Conservation (phyloP, 78 protist genomes). For the Neovahlkampfia damariscottae region DNA sequence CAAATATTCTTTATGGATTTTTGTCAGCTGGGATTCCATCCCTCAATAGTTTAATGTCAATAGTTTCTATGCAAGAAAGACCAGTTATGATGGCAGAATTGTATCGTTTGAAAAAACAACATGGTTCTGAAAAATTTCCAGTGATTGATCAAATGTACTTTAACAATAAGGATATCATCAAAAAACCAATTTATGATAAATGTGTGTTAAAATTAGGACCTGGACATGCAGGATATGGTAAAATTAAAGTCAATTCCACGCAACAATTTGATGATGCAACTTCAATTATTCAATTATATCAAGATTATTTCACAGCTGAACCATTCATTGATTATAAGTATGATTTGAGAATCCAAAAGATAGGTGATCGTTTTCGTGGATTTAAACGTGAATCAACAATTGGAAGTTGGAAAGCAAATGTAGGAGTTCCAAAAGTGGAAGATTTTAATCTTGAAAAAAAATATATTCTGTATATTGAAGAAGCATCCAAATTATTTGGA, state of each 20-base stretch:
- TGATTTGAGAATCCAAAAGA: slow-evolving; percentile 31
- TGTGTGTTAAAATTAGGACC: slow-evolving; percentile 3
- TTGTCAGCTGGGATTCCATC: slow-evolving; percentile 11
- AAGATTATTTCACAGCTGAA: slow-evolving; percentile 18
- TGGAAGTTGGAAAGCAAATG: neutral
- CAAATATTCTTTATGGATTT: slow-evolving; percentile 11
- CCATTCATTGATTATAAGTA: slow-evolving; percentile 22
- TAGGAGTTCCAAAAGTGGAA: too few relatives aligned
- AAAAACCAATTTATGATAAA: neutral
- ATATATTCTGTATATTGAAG: slow-evolving; percentile 17
- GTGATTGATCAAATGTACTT: neutral
- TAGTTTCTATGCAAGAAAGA: neutral
- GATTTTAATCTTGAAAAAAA: neutral
- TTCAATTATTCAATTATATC: slow-evolving; percentile 2
- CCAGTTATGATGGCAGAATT: slow-evolving; percentile 5
- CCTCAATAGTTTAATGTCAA: slow-evolving; percentile 6
- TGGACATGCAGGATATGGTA: slow-evolving; percentile 30
- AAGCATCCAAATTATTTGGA: slow-evolving; percentile 19
- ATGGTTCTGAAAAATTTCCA: slow-evolving; percentile 10
- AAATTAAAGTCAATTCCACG: slow-evolving; percentile 7
- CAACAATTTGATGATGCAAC: slow-evolving; percentile 7
- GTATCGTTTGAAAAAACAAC: neutral
- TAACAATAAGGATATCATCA: neutral
- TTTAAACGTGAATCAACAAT: slow-evolving; percentile 9
- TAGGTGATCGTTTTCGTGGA: slow-evolving; percentile 21